Base-by-base conservation (phyloP, 2,329 filamentous ascomycete genomes). In the Balansia obtecta region DNA sequence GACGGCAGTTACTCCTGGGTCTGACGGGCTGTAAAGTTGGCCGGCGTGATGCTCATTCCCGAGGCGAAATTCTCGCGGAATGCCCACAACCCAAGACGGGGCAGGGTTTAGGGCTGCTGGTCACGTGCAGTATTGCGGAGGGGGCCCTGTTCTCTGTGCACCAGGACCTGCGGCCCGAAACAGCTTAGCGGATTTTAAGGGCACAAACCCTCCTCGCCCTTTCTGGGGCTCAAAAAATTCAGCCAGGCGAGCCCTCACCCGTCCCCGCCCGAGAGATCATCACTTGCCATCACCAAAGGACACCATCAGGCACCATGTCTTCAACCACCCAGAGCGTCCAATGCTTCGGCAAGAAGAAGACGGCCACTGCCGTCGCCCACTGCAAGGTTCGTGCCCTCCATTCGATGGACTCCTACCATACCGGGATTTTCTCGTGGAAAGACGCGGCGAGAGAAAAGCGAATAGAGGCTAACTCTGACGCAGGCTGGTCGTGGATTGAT, bases 301-400 rank as follows among this genome's bases (percentile, higher is more conserved):
- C 46, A 53, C n/a, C 61, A 61, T 60, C 65, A 68, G 68, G 71
- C 77, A 86, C 69, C 73, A 88, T 88, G 83, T 84, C 86, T 73
- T 76, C 83, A 68, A 74, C 79, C 67, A 76, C 79, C 65, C 84
- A 86, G 76, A 86, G 82, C 74, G 86, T 89, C 68, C 89, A 95
- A 83, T 95, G 89, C 86, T 96, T 97, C 86, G 90, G 90, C 85
- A 96, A 96, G 85, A 90, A 90, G 82, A 88, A 87, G 82, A 89
- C 83, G 70, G 88, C 88, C 66, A 87, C 84, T 60, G 84, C 83
- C 68, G 88, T 94, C 76, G 88, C 88, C 73, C 87, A 91, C 79
- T 91, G 86, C 85, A 90, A 91, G 83, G 83, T 87, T 79, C 71
- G 75, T 68, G 39, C n/a, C 16, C 13, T 27, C 22, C 22, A 27